Percentiles rank a stretch among this genome's conserved stretches.
phyloP scores from a whole-genome alignment of 2,329 filamentous ascomycete genomes.

The Daldinia sp. region DNA sequence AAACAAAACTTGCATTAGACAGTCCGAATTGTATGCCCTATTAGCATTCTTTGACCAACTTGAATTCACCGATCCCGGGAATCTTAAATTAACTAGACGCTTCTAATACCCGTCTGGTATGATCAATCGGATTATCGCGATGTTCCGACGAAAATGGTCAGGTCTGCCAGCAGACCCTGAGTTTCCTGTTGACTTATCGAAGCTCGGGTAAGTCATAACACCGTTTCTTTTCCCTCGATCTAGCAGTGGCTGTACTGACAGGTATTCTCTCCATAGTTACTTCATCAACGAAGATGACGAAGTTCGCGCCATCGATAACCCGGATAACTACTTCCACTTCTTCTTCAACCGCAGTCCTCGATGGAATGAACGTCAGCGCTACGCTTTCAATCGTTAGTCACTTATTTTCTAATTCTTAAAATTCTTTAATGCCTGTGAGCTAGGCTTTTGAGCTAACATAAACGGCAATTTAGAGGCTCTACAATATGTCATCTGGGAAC shows the following conservation, averaged over 20 bases:
- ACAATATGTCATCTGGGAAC: slow-evolving; percentile 69
- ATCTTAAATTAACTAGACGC: background rate
- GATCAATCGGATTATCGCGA: slow-evolving; percentile 54
- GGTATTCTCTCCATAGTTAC: slow-evolving; percentile 62
- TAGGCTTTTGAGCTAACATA: slow-evolving; percentile 5
- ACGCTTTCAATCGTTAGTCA: slow-evolving; percentile 77
- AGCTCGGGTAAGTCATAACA: slow-evolving; percentile 73
- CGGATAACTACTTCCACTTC: slow-evolving; percentile 79
- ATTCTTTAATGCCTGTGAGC: background rate
- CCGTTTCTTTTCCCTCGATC: slow-evolving; percentile 1
- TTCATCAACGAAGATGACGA: slow-evolving; percentile 82
- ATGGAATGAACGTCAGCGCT: slow-evolving; percentile 80
- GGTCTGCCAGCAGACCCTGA: slow-evolving; percentile 77
- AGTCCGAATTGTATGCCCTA: background rate
- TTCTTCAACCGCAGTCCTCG: slow-evolving; percentile 79
- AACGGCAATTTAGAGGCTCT: slow-evolving; percentile 66
- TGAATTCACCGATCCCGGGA: background rate
- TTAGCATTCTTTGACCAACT: background rate
- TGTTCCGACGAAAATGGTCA: slow-evolving; percentile 80
- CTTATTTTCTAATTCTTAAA: background rate
- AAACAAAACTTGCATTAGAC: background rate
- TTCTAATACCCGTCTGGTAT: background rate
- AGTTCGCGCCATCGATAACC: slow-evolving; percentile 76
- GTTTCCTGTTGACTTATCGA: slow-evolving; percentile 74
- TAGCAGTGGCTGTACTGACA: background rate